These are phyloP conservation scores for Hericium erinaceus DNA, from an alignment of 768 basidiomycete genomes.

Conservation along the genomic window DNA sequence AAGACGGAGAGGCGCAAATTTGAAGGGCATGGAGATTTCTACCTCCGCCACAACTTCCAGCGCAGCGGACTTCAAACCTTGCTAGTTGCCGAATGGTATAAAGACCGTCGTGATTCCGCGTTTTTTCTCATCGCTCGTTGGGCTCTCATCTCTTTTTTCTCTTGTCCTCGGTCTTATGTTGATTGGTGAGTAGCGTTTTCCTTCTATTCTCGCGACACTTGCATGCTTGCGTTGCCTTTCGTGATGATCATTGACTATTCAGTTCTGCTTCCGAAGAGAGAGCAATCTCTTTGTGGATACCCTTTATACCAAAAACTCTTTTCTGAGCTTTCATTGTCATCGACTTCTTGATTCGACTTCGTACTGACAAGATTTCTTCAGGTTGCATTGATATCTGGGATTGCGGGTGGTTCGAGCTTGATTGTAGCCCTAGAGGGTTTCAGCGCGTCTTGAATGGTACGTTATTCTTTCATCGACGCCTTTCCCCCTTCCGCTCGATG, in stretches of 20 bases:
- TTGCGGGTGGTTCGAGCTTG: not conserved
- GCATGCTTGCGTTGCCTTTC: not conserved
- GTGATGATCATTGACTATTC: constrained; percentile 10
- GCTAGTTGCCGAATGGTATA: not conserved
- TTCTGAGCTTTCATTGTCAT: constrained; percentile 3
- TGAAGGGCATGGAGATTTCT: not conserved
- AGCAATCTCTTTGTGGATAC: constrained; percentile 14
- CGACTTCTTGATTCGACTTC: not conserved
- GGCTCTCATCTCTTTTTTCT: not conserved
- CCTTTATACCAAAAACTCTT: constrained; percentile 7
- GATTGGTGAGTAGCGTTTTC: not conserved
- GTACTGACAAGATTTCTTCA: not conserved
- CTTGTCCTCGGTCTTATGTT: not conserved
- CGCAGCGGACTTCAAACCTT: not conserved
- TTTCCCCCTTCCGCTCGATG: constrained; percentile 7
- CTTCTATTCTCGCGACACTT: not conserved
- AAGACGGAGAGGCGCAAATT: not conserved
- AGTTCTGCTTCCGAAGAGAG: constrained; percentile 19
- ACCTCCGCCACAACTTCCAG: not conserved
- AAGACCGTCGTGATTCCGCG: too few species aligned
- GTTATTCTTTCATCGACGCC: not conserved
- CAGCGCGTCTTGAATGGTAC: not conserved
- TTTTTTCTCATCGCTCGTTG: not conserved
- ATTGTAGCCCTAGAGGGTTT: not conserved
- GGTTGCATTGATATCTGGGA: too few species aligned